phyloP scores from a whole-genome alignment of 2,329 filamentous ascomycete species.

The Hypoxylon sp. region DNA sequence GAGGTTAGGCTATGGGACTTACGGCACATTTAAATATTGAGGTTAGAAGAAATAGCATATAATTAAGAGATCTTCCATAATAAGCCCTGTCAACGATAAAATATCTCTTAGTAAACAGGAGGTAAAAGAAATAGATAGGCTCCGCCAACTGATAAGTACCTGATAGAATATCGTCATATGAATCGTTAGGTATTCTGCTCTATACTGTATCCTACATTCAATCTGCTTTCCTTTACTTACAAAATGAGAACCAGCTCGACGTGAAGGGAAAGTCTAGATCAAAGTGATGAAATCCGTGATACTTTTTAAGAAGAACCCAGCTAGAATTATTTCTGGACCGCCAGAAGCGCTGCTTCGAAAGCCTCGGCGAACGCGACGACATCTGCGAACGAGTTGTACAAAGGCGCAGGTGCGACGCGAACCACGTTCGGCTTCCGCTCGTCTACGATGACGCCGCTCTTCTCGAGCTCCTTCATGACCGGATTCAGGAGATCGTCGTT shows the following conservation, averaged over 20 bases:
- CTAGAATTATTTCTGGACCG: constrained; percentile 40
- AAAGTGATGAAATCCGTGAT: too few species aligned
- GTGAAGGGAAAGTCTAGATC: neutral
- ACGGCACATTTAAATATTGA: neutral
- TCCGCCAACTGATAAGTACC: neutral
- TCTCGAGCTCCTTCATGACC: constrained; percentile 74
- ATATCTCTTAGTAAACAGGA: neutral
- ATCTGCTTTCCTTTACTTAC: constrained; percentile 5
- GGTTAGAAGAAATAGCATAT: neutral
- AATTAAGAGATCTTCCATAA: neutral
- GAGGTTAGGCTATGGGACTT: neutral
- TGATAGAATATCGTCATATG: constrained; percentile 10
- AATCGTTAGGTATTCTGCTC: constrained; percentile 17
- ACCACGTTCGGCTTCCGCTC: constrained; percentile 83
- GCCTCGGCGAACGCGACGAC: constrained; percentile 70
- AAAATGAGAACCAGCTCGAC: constrained; percentile 1
- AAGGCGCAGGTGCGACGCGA: constrained; percentile 78
- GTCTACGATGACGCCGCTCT: constrained; percentile 77
- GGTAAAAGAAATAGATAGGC: neutral
- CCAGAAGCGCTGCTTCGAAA: constrained; percentile 54
- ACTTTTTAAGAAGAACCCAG: neutral
- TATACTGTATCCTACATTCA: constrained; percentile 25
- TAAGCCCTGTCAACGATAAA: neutral
- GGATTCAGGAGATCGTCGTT: constrained; percentile 74
- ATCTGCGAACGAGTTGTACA: constrained; percentile 81